Percentiles rank a stretch among this genome's conserved stretches.
phyloP scores from a whole-genome alignment of 257 asterid genomes.

The Henckelia pumila region DNA sequence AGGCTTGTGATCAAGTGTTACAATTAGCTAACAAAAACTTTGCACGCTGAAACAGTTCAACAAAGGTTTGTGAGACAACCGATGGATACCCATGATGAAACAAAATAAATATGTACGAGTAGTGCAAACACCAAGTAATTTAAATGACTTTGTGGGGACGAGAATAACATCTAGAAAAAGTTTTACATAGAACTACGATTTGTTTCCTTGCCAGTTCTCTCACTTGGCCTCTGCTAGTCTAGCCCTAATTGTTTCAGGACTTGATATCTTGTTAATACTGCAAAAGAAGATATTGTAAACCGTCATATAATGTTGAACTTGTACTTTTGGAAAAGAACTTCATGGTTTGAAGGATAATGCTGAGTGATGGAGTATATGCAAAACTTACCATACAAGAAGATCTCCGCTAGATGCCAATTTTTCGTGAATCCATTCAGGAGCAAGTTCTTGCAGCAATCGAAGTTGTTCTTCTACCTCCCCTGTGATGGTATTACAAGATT shows the following conservation, averaged over 20 bases:
- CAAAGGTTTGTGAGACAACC: background rate
- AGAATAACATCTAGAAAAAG: background rate
- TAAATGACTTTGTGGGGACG: background rate
- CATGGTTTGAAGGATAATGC: background rate
- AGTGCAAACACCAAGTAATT: background rate
- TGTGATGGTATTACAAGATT: conserved; percentile 33
- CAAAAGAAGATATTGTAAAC: conserved; percentile 21
- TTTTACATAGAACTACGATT: background rate
- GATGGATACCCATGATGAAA: background rate
- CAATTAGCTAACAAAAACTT: background rate
- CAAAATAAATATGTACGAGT: background rate
- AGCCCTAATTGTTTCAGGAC: conserved; percentile 48
- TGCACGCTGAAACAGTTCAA: background rate
- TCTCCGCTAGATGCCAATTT: conserved; percentile 60
- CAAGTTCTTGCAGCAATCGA: conserved; percentile 65
- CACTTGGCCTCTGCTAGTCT: conserved; percentile 55
- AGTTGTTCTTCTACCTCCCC: conserved; percentile 78
- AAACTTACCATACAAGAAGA: conserved; percentile 56
- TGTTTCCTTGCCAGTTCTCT: conserved; percentile 14
- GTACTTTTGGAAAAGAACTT: background rate
- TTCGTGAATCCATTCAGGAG: conserved; percentile 83
- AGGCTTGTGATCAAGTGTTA: background rate
- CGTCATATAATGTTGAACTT: background rate
- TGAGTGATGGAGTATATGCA: background rate
- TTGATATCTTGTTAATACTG: conserved; percentile 61